Evolutionary conservation across 805 yeast genomes (phyloP).

Genomic region (Cyberlindnera maclurae): DNA sequence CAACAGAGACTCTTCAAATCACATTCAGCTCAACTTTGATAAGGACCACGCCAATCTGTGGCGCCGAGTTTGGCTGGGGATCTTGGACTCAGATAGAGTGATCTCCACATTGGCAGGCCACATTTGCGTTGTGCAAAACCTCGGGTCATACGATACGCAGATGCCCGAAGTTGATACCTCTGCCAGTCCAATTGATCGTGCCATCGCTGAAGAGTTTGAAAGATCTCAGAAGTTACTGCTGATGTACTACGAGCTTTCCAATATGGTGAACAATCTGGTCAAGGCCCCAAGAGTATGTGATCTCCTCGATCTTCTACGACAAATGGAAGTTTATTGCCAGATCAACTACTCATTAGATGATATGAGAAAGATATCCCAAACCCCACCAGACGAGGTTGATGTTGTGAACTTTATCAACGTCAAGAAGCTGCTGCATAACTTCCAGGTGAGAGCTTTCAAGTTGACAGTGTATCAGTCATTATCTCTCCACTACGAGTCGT

Average conservation of each 20-base stretch:
- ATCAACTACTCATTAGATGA: conserved; percentile 12
- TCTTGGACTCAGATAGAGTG: conserved; percentile 19
- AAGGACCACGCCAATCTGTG: conserved; percentile 15
- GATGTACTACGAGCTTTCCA: conserved; percentile 12
- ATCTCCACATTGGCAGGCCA: conserved; percentile 19
- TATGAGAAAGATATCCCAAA: conserved; percentile 3
- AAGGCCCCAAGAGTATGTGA: conserved; percentile 14
- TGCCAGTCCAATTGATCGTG: conserved; percentile 8
- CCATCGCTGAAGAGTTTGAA: conserved; percentile 10
- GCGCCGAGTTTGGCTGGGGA: conserved; percentile 22
- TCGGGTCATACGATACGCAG: conserved; percentile 11
- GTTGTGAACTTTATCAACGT: conserved; percentile 12
- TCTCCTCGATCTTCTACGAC: conserved; percentile 8
- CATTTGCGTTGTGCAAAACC: conserved; percentile 15
- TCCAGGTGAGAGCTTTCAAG: conserved; percentile 14
- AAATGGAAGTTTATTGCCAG: conserved; percentile 12
- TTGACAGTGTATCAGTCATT: conserved; percentile 17
- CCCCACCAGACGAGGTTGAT: conserved; percentile 1
- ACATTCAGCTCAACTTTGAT: conserved; percentile 14
- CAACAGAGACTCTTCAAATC: conserved; percentile 38
- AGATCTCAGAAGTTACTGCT: conserved; percentile 15
- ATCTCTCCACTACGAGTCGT: conserved; percentile 17
- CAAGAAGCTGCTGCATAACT: conserved; percentile 10
- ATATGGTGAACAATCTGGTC: conserved; percentile 17
- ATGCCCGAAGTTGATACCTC: conserved; percentile 8